phyloP scores from a whole-genome alignment of 768 basidiomycete genomes.

The Epithele typhae region DNA sequence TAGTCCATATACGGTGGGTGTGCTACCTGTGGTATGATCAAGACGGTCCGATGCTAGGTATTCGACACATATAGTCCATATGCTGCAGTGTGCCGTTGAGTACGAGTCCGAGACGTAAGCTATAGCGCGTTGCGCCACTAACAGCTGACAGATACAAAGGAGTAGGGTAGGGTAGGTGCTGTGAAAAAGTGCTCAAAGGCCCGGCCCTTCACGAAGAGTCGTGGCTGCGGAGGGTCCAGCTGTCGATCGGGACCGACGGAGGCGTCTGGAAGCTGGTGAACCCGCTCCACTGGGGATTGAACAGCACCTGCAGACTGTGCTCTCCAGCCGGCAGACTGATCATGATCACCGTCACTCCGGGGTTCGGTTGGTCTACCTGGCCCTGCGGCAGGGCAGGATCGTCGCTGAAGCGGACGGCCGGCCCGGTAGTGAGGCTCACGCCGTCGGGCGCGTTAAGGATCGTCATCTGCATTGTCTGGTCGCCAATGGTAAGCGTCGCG shows the following conservation, averaged over 20 bases:
- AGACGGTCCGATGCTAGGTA: no score
- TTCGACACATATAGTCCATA: no score
- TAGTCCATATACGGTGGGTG: no score
- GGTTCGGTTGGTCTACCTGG: conserved; percentile 65
- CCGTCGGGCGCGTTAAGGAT: conserved; percentile 65
- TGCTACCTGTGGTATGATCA: no score
- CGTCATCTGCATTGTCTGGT: conserved; percentile 57
- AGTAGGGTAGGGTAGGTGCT: no score
- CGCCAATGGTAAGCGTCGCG: conserved; percentile 73
- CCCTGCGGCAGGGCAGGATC: conserved; percentile 62
- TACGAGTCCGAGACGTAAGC: no score
- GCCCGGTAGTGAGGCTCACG: conserved; percentile 53
- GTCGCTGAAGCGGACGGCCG: conserved; percentile 49
- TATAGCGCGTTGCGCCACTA: no score
- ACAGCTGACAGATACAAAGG: no score
- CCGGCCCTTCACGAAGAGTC: conserved; percentile 31
- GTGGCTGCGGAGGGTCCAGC: conserved; percentile 80
- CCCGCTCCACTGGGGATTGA: conserved; percentile 89
- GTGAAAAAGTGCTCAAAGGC: no score
- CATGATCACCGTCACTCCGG: conserved; percentile 74
- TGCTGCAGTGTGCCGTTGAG: no score
- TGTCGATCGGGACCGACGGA: conserved; percentile 57
- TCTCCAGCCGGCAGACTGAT: conserved; percentile 62
- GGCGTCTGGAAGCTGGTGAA: conserved; percentile 68
- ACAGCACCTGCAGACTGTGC: conserved; percentile 77